phyloP scores from a whole-genome alignment of 305 asterid genomes.

The Fraxinus floribunda region DNA sequence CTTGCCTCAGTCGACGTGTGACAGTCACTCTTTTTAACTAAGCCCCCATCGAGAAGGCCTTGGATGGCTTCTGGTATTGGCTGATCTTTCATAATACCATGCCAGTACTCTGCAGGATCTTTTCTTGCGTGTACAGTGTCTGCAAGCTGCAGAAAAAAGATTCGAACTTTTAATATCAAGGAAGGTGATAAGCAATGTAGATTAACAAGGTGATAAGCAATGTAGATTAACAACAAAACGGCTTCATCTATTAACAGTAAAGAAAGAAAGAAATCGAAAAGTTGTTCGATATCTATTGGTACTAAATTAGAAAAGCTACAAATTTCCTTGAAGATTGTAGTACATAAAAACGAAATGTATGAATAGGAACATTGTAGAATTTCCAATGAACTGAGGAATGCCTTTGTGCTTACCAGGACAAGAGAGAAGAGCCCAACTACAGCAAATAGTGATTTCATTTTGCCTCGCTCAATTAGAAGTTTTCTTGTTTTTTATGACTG shows the following conservation, averaged over 20 bases:
- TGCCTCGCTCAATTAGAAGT: neutral
- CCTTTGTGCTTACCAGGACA: slow-evolving; percentile 11
- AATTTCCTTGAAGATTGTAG: neutral
- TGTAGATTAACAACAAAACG: neutral
- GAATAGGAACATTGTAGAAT: neutral
- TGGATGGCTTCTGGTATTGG: slow-evolving; percentile 2
- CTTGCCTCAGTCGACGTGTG: slow-evolving; percentile 1
- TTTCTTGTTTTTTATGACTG: neutral
- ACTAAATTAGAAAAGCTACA: neutral
- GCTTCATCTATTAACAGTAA: neutral
- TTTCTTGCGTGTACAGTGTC: slow-evolving; percentile 22
- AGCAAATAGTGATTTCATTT: slow-evolving; percentile 19
- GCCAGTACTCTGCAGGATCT: slow-evolving; percentile 15
- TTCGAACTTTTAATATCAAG: neutral
- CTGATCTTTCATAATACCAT: slow-evolving; percentile 7
- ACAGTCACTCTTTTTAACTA: neutral
- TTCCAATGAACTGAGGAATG: neutral
- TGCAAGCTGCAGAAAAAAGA: slow-evolving; percentile 17
- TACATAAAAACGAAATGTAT: neutral
- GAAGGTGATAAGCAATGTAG: too few relatives aligned
- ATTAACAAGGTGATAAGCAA: neutral
- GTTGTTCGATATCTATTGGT: neutral
- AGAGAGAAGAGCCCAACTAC: slow-evolving; percentile 9
- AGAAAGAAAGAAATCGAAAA: neutral
- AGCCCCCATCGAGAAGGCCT: slow-evolving; percentile 4